Base-by-base conservation (phyloP, 2,329 filamentous ascomycete species). In the Colletotrichum sp. region DNA sequence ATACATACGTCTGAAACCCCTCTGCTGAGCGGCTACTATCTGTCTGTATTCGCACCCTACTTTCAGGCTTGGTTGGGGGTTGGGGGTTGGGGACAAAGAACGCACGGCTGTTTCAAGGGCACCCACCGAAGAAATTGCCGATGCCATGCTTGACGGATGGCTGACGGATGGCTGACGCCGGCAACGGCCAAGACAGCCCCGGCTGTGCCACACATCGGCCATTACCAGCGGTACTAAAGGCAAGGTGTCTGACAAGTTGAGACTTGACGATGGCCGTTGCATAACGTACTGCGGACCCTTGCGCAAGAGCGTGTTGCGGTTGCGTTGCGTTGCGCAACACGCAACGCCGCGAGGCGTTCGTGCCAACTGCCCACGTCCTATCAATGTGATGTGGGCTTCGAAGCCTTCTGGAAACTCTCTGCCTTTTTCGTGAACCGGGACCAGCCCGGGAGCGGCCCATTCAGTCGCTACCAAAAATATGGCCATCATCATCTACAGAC, bases 31-130 rank as follows among this genome's bases (percentile, higher is more conserved):
- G n/a, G n/a, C 44, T 52, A 12, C n/a, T 52, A 52, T 52, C 44
- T 21, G 44, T 52, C n/a, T 21, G 44, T 52, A 52, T 52, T 21
- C 44, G 44, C 12, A 52, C 44, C 44, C n/a, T 52, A 21, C 10
- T 12, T 21, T 52, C 12, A 52, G 44, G 44, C 44, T 52, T 21
- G n/a, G 44, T 12, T 12, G 44, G 44, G 32, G 64, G 44, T 12
- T 12, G 44, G 44, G 32, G 64, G 44, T 12, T 12, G 44, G 44
- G 32, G 64, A 60, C 57, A 74, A 65, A 69, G 65, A 60, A 64
- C 57, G 71, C 71, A 69, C 70, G 71, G 68, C 71, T 75, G 74
- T 76, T 74, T 76, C 74, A 76, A 69, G 28, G 28, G 44, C 70
- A 55, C 63, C 39, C 64, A 39, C 63, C 70, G 73, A 32, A 39